Evolutionary conservation across 306 rosid species (phyloP), one percentile per base, ranked within the genome.

Genomic region (Bauhinia variegata): DNA sequence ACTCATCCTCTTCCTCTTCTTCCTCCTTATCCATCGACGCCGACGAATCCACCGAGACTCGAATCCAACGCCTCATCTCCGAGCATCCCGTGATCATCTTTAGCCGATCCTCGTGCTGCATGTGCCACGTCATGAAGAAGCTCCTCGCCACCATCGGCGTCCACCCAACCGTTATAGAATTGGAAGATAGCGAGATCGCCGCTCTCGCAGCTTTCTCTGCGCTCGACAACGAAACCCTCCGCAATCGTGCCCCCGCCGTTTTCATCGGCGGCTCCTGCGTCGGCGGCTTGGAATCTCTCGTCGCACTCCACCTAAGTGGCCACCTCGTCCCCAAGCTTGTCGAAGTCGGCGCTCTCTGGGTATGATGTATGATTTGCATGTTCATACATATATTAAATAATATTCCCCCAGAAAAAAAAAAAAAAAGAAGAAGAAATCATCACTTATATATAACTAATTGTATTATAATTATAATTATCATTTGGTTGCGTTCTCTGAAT

Each of bases 121-220:
- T 95, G 99, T 95, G 97, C 86, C 99, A 88, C 79, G 99, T 95
- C 86, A 95, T 95, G 97, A 95, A 95, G 87, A 85, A 86, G 60
- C 96, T 95, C 49, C 96, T 95, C 7, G 90, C 87, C 70, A 83
- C 86, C 61, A 79, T 90, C 50, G 97, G 99, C 0, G 99, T 88
- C 60, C 86, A 95, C 80, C 99, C 99, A 0, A 88, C 96, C 56
- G 99, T 95, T 76, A 95, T 95, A 82, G 89, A 95, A 80, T 80
- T 91, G 16, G 99, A 95, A 16, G 97, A 95, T 72, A 60, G 80
- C 53, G 99, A 95, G 91, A 86, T 91, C 85, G 70, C 85, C 60
- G 89, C 93, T 6, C 87, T 93, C 13, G 78, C 96, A 0, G 6
- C 31, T 30, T 28, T 28, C 65, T n/a, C 75, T 56, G 34, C 71